These are phyloP conservation scores for Thielaviopsis cerberus DNA, from an alignment of 2,329 filamentous ascomycete genomes.

Conservation along the genomic window DNA sequence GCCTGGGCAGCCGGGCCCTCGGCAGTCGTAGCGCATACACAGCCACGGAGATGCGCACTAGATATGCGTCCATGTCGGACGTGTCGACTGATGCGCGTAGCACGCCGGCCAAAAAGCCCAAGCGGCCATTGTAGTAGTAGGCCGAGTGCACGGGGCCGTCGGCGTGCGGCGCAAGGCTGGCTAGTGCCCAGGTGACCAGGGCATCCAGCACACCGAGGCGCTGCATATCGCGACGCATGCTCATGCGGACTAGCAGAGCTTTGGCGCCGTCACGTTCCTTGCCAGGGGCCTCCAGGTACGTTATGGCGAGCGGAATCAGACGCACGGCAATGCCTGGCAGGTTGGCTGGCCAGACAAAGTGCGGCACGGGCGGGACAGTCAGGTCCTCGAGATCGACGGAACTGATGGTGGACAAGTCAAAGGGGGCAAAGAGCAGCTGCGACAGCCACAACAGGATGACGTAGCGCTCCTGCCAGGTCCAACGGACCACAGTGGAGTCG, in stretches of 20 bases:
- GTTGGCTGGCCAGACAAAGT: constrained; percentile 36
- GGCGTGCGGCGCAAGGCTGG: constrained; percentile 32
- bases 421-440: constrained; percentile 67
- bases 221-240: constrained; percentile 80
- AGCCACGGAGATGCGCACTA: constrained; percentile 46
- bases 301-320: constrained; percentile 50
- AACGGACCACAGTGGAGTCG: constrained; percentile 16
- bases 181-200: constrained; percentile 53
- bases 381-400: constrained; percentile 32
- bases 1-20: constrained; percentile 29
- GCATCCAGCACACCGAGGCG: constrained; percentile 48
- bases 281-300: constrained; percentile 54
- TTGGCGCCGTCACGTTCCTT: constrained; percentile 86
- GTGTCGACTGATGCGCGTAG: constrained; percentile 51
- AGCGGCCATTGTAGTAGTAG: constrained; percentile 59
- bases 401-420: constrained; percentile 77
- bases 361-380: constrained; percentile 24
- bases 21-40: constrained; percentile 39
- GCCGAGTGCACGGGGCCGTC: constrained; percentile 28
- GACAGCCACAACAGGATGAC: constrained; percentile 75
- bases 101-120: constrained; percentile 64
- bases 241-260: constrained; percentile 58
- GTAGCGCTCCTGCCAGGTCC: constrained; percentile 79
- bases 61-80: constrained; percentile 50
- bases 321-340: constrained; percentile 54